phyloP scores from a whole-genome alignment of 345 rosid species.

The Sonneratia alba region DNA sequence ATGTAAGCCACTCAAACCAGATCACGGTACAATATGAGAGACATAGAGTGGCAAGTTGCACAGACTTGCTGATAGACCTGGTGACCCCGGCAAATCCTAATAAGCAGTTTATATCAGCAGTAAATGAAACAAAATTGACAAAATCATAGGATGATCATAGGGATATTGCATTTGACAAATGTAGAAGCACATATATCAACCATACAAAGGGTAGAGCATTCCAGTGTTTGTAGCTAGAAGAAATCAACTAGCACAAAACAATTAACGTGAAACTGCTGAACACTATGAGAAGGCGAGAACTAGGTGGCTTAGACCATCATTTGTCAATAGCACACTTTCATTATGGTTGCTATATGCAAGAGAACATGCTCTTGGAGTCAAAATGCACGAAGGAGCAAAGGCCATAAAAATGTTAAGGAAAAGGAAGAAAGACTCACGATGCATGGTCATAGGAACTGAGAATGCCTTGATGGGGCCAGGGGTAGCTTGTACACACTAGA shows the following conservation, averaged over 20 bases:
- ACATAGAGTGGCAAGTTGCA: conserved; percentile 99
- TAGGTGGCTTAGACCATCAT: neutral
- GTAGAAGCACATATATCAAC: neutral
- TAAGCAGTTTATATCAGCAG: neutral
- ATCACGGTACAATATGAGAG: conserved; percentile 84
- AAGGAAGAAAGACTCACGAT: conserved; percentile 50
- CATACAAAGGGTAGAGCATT: neutral
- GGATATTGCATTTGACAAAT: neutral
- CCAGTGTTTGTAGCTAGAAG: neutral
- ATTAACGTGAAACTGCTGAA: neutral
- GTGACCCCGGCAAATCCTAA: conserved; percentile 97
- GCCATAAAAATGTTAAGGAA: neutral
- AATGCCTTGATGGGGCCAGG: conserved; percentile 98
- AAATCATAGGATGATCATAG: neutral
- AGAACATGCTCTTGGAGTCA: neutral
- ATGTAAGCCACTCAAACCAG: conserved; percentile 96
- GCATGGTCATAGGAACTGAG: conserved; percentile 98
- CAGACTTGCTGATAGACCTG: conserved; percentile 96
- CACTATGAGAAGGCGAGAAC: neutral
- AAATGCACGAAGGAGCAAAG: conserved; percentile 10
- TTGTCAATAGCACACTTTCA: neutral
- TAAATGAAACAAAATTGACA: neutral
- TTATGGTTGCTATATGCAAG: neutral
- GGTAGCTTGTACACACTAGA: conserved; percentile 68
- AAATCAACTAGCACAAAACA: neutral